Conservation (phyloP, 768 basidiomycete genomes). For the Russula virescens region DNA sequence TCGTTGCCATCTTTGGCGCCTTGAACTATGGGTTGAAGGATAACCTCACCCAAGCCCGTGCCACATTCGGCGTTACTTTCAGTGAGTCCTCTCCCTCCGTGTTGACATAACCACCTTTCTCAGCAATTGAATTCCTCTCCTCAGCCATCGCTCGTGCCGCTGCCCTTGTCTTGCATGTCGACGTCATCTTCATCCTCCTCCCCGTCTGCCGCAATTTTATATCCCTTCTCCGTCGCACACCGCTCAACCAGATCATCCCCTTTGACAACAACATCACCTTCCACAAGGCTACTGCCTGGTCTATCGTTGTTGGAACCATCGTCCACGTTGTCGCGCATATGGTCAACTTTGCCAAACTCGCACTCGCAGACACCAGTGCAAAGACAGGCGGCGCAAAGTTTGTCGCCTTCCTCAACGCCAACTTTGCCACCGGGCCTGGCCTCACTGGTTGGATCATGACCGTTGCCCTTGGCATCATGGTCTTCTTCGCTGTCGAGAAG, state of each 20-base stretch:
- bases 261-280: conserved; percentile 92
- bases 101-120: not conserved
- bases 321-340: conserved; percentile 84
- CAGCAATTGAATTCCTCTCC: not conserved
- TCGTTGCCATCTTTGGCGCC: conserved; percentile 74
- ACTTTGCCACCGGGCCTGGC: conserved; percentile 80
- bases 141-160: conserved; percentile 82
- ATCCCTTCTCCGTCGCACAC: conserved; percentile 78
- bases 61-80: conserved; percentile 70
- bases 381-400: conserved; percentile 50
- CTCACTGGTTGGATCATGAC: conserved; percentile 89
- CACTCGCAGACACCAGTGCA: conserved; percentile 48
- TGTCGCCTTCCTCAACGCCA: conserved; percentile 66
- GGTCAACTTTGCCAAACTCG: conserved; percentile 73
- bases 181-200: conserved; percentile 89
- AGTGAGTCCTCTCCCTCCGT: conserved; percentile 38
- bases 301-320: conserved; percentile 69
- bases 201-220: conserved; percentile 95
- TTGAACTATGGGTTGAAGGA: conserved; percentile 78
- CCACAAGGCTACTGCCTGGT: conserved; percentile 89
- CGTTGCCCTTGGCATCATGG: conserved; percentile 65
- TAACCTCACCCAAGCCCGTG: conserved; percentile 60
- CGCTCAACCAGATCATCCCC: conserved; percentile 80
- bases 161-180: conserved; percentile 85
- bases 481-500: conserved; percentile 82